Base-by-base conservation (phyloP, 1,139 yeast species). In the Suhomyces bolitotheri region DNA sequence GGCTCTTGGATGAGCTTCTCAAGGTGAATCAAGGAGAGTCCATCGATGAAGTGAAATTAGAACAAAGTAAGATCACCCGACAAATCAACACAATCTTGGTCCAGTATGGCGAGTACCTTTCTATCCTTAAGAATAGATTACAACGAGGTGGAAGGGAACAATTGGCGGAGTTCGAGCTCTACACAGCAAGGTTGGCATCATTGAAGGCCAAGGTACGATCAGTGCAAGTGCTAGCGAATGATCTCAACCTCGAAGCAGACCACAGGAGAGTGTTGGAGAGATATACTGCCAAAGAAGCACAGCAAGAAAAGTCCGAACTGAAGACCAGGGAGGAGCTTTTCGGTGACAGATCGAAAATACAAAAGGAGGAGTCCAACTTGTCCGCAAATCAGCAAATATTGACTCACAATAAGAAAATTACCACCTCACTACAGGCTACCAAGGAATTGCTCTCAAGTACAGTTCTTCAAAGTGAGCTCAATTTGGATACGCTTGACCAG, bases 391-490 rank as follows among this genome's bases (percentile, higher is more conserved):
- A 50, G 11, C 71, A 70, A 41, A 61, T 76, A 8, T 56, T 74
- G 26, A 53, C 62, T 14, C 74, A 73, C 32, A 74, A 78, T 34
- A 76, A 76, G 41, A 71, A 73, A 39, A 76, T 80, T 38, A 77
- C 85, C 0, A 51, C 69, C 7, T 62, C 79, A 2, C 62, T 80
- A 33, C 73, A 73, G 43, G 61, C 77, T 4, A 75, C 82, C 8
- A 73, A 76, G 42, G 76, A 72, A 38, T 55, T 80, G 51, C 74
- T 81, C 54, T 50, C 77, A 27, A 64, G 79, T 9, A 66, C 82
- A 3, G 67, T 80, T 7, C 51, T 80, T 39, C 82, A 82, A 43
- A 76, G 84, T 5, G 83, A 79, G 42, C 58, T 81, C 37, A 81
- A 82, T 46, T 62, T 81, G 22, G 80, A 78, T 31, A 74, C 79